Evolutionary conservation across 441 rosid species (phyloP).

Genomic region (Adansonia madagascariensis): DNA sequence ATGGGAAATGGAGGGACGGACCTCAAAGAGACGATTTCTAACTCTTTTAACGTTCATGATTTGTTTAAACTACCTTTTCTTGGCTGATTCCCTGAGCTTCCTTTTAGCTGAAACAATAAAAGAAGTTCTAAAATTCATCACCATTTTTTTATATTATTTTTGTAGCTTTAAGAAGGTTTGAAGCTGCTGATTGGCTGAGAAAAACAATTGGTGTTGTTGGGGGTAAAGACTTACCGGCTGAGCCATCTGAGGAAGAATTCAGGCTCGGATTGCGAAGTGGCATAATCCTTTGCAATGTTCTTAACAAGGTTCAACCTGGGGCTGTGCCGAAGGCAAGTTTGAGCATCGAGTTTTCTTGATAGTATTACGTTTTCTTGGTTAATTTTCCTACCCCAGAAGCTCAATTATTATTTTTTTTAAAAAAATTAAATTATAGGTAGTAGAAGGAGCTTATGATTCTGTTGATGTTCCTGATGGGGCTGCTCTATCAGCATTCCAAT

Average conservation of each 20-base stretch:
- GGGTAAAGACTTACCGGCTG: conserved; percentile 67
- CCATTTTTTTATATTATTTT: not conserved
- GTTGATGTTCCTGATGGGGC: conserved; percentile 60
- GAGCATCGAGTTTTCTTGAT: not conserved
- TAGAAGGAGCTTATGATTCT: conserved; percentile 61
- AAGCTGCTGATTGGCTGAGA: conserved; percentile 73
- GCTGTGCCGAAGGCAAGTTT: conserved; percentile 55
- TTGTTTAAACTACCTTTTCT: not conserved
- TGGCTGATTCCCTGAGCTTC: not conserved
- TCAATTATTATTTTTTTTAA: not conserved
- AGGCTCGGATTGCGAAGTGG: conserved; percentile 74
- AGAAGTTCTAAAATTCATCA: not conserved
- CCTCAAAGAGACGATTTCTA: not conserved
- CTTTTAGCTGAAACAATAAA: not conserved
- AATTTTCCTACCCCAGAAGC: not conserved
- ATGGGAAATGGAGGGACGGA: not conserved
- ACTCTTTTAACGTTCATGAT: not conserved
- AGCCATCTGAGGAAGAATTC: conserved; percentile 74
- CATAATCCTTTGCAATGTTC: conserved; percentile 62
- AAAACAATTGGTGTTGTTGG: conserved; percentile 52
- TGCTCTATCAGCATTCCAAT: conserved; percentile 68
- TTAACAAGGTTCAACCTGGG: conserved; percentile 69
- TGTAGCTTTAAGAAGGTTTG: conserved; percentile 61
- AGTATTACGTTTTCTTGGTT: not conserved
- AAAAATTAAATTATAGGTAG: conserved; percentile 48